Percentiles rank a stretch among this genome's conserved stretches.
Evolutionary conservation across 768 basidiomycete genomes (phyloP).

Genomic region (Pleurotus salmoneostramineus): DNA sequence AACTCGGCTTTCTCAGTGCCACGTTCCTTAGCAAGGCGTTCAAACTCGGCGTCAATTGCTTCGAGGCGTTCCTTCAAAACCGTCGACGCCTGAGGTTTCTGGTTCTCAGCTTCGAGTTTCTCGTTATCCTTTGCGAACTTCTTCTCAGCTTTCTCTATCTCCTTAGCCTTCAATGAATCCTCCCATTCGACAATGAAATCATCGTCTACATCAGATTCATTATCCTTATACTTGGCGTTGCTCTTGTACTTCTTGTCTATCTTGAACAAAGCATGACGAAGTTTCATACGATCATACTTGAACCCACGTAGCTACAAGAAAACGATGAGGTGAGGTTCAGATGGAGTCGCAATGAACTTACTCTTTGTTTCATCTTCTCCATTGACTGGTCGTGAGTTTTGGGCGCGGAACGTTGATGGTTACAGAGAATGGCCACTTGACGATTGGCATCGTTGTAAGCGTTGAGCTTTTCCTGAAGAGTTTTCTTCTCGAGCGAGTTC

Average conservation of each 20-base stretch:
- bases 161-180: conserved; percentile 69
- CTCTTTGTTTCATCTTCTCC: conserved; percentile 92
- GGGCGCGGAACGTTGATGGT: conserved; percentile 94
- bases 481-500: conserved; percentile 52
- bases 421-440: conserved; percentile 95
- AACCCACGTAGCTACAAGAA: conserved; percentile 74
- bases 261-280: conserved; percentile 82
- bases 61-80: conserved; percentile 67
- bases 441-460: conserved; percentile 98
- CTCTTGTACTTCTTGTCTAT: conserved; percentile 81
- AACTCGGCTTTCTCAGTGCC: conserved; percentile 64
- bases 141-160: conserved; percentile 87
- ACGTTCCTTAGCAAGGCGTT: conserved; percentile 75
- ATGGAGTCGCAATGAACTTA: conserved; percentile 24
- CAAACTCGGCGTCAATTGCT: conserved; percentile 74
- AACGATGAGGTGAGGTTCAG: not conserved
- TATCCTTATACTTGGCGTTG: conserved; percentile 67
- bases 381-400: conserved; percentile 93
- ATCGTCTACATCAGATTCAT: conserved; percentile 94
- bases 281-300: conserved; percentile 97
- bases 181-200: conserved; percentile 86
- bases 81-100: conserved; percentile 51
- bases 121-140: conserved; percentile 95
- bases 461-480: conserved; percentile 93
- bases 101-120: conserved; percentile 71